These are phyloP conservation scores for Cinnamomum micranthum DNA, from an alignment of 164 flowering plant species.

Conservation along the genomic window DNA sequence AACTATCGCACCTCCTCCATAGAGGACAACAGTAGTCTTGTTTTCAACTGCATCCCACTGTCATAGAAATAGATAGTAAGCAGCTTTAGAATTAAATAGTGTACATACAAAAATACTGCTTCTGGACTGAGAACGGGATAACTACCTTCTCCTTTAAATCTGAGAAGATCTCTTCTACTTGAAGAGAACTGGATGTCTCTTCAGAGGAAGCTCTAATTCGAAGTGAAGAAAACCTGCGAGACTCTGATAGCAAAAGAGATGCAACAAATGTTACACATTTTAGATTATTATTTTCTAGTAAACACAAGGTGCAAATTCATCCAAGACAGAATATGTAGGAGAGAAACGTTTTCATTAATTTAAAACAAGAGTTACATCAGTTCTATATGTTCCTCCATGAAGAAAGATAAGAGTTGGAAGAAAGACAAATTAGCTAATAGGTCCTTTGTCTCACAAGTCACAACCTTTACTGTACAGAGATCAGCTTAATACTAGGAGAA, in stretches of 20 bases:
- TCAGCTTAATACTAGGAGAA: no score
- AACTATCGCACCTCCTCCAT: constrained; percentile 92
- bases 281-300: not conserved
- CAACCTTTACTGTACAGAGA: no score
- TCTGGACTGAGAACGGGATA: not conserved
- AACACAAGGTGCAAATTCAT: not conserved
- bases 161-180: constrained; percentile 52
- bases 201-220: constrained; percentile 63
- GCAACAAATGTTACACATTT: not conserved
- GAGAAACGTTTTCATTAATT: not conserved
- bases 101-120: not conserved
- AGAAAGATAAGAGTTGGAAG: no score
- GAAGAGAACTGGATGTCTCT: constrained; percentile 52
- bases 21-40: constrained; percentile 83
- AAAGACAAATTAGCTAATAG: no score
- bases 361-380: no score
- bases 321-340: not conserved
- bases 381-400: no score
- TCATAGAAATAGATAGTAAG: constrained; percentile 1
- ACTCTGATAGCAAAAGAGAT: constrained; percentile 28
- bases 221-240: constrained; percentile 47
- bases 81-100: constrained; percentile 1
- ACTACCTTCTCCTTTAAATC: constrained; percentile 94
- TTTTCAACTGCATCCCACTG: constrained; percentile 96
- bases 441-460: no score